A percentile compares a stretch with the other conserved stretches of the same genome.
Evolutionary conservation across 1,284 basidiomycete genomes (phyloP).

Genomic region (Microbotryum scabiosae): DNA sequence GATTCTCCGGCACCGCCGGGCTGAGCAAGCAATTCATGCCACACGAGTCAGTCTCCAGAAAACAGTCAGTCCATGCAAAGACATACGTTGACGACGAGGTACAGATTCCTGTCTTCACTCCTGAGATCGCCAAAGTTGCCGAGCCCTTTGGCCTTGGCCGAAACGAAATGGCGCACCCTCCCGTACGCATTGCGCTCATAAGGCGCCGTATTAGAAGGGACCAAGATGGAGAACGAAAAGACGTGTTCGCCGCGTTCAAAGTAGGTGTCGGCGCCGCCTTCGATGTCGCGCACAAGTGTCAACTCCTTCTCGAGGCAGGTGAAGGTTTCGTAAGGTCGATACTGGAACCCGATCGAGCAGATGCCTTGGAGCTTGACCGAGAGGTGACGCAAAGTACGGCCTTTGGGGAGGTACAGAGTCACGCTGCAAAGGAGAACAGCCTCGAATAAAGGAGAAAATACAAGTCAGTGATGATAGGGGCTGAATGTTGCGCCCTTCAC

Average conservation of each 20-base stretch:
- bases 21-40: neutral
- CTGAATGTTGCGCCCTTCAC: neutral
- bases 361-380: conserved; percentile 24
- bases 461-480: neutral
- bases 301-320: conserved; percentile 24
- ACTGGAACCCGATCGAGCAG: conserved; percentile 16
- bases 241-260: conserved; percentile 28
- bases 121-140: conserved; percentile 18
- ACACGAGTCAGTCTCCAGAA: neutral
- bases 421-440: neutral
- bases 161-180: conserved; percentile 22
- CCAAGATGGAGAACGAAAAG: conserved; percentile 28
- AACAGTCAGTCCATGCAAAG: neutral
- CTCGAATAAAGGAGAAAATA: neutral
- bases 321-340: conserved; percentile 24
- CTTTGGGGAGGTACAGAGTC: conserved; percentile 4
- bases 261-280: conserved; percentile 3
- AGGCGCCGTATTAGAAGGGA: conserved; percentile 18
- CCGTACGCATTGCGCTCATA: conserved; percentile 29
- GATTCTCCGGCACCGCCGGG: conserved; percentile 23
- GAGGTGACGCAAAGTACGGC: conserved; percentile 19
- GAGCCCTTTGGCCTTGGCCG: conserved; percentile 27
- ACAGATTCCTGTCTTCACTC: conserved; percentile 13
- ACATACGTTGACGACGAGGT: conserved; percentile 21
- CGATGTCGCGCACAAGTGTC: conserved; percentile 12